Evolutionary conservation across 345 rosid genomes (phyloP), one percentile per base, ranked within the genome.

Genomic region (Eucalyptus curtisii): DNA sequence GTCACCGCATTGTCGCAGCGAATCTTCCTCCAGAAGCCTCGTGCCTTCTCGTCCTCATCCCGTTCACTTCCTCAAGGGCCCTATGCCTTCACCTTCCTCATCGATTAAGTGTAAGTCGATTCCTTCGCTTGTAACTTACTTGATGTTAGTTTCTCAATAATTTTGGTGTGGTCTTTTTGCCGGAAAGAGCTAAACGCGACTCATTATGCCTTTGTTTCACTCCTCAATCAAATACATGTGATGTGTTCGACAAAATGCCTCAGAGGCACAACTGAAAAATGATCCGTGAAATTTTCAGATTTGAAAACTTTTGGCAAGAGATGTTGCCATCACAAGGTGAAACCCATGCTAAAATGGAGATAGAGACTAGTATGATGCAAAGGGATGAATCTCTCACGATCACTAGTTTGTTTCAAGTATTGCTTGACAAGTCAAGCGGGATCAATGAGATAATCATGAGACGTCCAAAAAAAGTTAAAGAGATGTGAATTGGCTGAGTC

Each of bases 1-100:
- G 0, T 52, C 25, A 8, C 55, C 4, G 1, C 9, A 17, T 9
- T 6, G 0, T 50, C 2, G 55, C 0, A 16, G 4, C 57, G 2
- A 52, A 24, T 17, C 57, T 7, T 19, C 24, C 57, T 19, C n/a
- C 4, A 52, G 2, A 19, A 52, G 57, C 55, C 57, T 25, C 1
- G 0, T 42, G 22, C 57, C 25, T 52, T 52, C 25, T 19, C 2
- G 1, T 19, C 24, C 55, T 52, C 55, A 19, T 52, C 57, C 4
- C 4, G 2, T 52, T 52, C 55, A 7, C 55, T 52, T 52, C 55
- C 55, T 19, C 55, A 19, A 8, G 22, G 0, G 4, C 55, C 55
- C 24, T 0, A 20, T 1, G 4, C 55, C 55, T 55, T 24, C 61
- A 53, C 11, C 59, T 53, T 53, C 61, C 30, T 55, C 13, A 55